These are phyloP conservation scores for Plasmodium falciparum DNA, from an alignment of 169 alveolate genomes.

Conservation along the genomic window DNA sequence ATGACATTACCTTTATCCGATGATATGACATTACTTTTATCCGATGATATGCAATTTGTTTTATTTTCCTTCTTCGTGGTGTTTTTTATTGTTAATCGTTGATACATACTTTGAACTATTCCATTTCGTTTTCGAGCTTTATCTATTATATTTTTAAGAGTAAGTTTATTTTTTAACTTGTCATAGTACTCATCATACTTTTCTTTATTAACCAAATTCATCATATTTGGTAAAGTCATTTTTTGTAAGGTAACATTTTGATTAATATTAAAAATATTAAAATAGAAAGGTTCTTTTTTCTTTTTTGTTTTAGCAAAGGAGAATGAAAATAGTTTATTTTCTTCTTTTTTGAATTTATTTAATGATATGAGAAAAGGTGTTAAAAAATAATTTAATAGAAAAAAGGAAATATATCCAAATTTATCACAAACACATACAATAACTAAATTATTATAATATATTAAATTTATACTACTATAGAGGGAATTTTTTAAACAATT, in stretches of 20 bases:
- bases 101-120: background rate
- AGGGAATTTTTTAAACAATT: conserved; percentile 19
- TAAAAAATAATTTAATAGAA: conserved; percentile 42
- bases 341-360: background rate
- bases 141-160: background rate
- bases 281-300: conserved; percentile 32
- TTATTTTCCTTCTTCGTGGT: background rate
- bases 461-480: conserved; percentile 28
- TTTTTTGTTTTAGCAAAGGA: conserved; percentile 1
- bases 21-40: background rate
- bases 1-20: too few species aligned
- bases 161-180: conserved; percentile 9
- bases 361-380: conserved; percentile 34
- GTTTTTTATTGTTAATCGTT: background rate
- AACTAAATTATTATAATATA: conserved; percentile 21
- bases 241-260: conserved; percentile 44
- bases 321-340: background rate
- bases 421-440: conserved; percentile 33
- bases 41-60: background rate
- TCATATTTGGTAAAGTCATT: conserved; percentile 2
- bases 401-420: conserved; percentile 49
- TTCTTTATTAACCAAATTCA: conserved; percentile 41
- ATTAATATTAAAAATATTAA: conserved; percentile 35
- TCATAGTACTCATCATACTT: conserved; percentile 25
- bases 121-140: background rate